A percentile compares a stretch with the other conserved stretches of the same genome.
phyloP scores from a whole-genome alignment of 805 yeast species.

The Yarrowia sp. region DNA sequence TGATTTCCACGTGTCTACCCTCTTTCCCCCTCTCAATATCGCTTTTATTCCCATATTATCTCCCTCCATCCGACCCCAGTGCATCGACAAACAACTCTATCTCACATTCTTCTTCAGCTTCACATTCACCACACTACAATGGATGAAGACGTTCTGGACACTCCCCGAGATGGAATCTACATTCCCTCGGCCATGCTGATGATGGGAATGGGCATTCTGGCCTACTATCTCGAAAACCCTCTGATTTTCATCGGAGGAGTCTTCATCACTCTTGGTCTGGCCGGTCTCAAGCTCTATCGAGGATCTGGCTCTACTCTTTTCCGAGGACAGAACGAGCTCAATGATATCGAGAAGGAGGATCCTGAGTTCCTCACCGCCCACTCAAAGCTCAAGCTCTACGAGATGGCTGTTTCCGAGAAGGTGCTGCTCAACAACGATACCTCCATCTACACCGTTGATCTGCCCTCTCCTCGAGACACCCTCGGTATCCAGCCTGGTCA shows the following conservation, averaged over 20 bases:
- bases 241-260: slow-evolving; percentile 28
- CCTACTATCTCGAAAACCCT: slow-evolving; percentile 25
- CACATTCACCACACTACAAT: slow-evolving; percentile 8
- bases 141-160: slow-evolving; percentile 32
- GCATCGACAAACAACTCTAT: slow-evolving; percentile 4
- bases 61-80: background rate
- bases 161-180: slow-evolving; percentile 34
- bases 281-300: slow-evolving; percentile 22
- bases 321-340: slow-evolving; percentile 37
- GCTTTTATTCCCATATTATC: background rate
- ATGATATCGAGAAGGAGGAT: slow-evolving; percentile 26
- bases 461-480: slow-evolving; percentile 19
- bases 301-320: slow-evolving; percentile 30
- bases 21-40: background rate
- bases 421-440: slow-evolving; percentile 24
- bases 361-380: slow-evolving; percentile 14
- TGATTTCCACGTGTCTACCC: background rate
- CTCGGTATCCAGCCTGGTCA: slow-evolving; percentile 24
- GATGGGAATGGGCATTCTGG: slow-evolving; percentile 30
- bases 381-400: slow-evolving; percentile 21
- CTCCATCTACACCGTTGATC: slow-evolving; percentile 34
- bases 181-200: slow-evolving; percentile 38
- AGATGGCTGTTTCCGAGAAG: slow-evolving; percentile 28
- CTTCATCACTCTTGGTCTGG: slow-evolving; percentile 33
- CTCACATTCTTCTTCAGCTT: slow-evolving; percentile 1